Conservation (phyloP, 2,329 filamentous ascomycete genomes). For the Fusarium sp. region DNA sequence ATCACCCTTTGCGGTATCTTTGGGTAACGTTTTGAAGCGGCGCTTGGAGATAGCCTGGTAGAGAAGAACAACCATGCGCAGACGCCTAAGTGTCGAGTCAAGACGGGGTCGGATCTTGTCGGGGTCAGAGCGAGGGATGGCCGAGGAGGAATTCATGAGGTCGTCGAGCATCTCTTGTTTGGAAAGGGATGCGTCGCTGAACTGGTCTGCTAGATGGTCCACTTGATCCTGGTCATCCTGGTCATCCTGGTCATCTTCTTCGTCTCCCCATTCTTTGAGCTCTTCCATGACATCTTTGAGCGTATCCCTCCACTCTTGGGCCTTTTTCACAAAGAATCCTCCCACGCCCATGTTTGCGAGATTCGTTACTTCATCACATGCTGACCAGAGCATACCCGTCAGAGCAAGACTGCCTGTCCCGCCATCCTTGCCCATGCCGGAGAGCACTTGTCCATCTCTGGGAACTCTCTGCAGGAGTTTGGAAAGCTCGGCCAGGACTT, state of each 20-base stretch:
- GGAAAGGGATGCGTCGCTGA: slow-evolving; percentile 46
- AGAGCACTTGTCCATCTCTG: slow-evolving; percentile 63
- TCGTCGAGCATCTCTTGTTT: slow-evolving; percentile 71
- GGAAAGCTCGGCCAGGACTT: slow-evolving; percentile 69
- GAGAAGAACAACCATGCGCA: slow-evolving; percentile 73
- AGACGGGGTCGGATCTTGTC: slow-evolving; percentile 71
- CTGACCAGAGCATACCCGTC: slow-evolving; percentile 84
- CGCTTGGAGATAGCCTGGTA: slow-evolving; percentile 76
- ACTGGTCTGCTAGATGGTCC: slow-evolving; percentile 52
- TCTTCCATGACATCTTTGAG: slow-evolving; percentile 86
- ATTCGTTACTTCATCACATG: slow-evolving; percentile 76
- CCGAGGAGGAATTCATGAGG: slow-evolving; percentile 68
- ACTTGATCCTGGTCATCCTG: slow-evolving; percentile 62
- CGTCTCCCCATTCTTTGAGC: slow-evolving; percentile 86
- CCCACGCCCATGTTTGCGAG: slow-evolving; percentile 73
- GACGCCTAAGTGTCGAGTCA: slow-evolving; percentile 68
- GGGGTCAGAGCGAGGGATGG: slow-evolving; percentile 71
- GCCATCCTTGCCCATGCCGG: slow-evolving; percentile 43
- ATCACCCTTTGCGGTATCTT: slow-evolving; percentile 43
- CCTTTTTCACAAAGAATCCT: slow-evolving; percentile 74
- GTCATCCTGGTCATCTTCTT: slow-evolving; percentile 65
- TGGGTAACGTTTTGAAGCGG: slow-evolving; percentile 68
- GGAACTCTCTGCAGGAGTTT: slow-evolving; percentile 69
- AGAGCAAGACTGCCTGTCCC: slow-evolving; percentile 66
- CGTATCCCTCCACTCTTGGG: slow-evolving; percentile 76